A percentile compares a stretch with the other conserved stretches of the same genome.
phyloP scores from a whole-genome alignment of 352 stramenopile genomes.

The Pilasporangium apinafurcum region DNA sequence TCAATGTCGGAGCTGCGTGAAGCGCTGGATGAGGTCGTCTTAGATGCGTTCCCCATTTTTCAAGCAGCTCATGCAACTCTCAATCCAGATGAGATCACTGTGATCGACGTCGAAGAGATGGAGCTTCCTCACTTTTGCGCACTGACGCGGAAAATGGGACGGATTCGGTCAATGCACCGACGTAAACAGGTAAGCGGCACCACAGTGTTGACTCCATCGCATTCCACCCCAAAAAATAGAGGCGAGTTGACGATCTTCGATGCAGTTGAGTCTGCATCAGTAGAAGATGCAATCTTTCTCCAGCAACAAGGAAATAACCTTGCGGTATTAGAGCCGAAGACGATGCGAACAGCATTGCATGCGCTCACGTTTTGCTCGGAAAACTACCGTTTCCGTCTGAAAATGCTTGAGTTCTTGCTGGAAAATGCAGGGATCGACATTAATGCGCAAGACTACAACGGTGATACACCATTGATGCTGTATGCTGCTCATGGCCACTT shows the following conservation, averaged over 20 bases:
- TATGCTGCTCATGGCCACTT: constrained; percentile 45
- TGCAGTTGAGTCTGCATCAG: constrained; percentile 39
- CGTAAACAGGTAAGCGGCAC: constrained; percentile 22
- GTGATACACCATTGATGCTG: constrained; percentile 46
- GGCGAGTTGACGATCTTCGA: constrained; percentile 37
- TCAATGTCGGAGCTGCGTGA: constrained; percentile 15
- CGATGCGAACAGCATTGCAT: constrained; percentile 43
- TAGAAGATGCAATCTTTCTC: constrained; percentile 53
- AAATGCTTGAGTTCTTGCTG: constrained; percentile 54
- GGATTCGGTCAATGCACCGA: constrained; percentile 36
- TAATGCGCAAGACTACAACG: constrained; percentile 27
- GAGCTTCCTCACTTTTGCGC: constrained; percentile 34
- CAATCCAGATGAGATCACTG: constrained; percentile 2
- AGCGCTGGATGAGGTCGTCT: constrained; percentile 22
- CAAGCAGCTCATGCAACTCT: constrained; percentile 7
- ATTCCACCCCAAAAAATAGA: neutral
- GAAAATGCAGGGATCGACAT: constrained; percentile 22
- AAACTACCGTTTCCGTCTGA: constrained; percentile 25
- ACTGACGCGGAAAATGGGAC: constrained; percentile 34
- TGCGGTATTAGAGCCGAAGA: constrained; percentile 23
- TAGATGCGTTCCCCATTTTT: constrained; percentile 27
- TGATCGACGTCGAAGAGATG: constrained; percentile 46
- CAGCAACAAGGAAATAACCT: constrained; percentile 35
- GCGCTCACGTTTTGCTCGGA: constrained; percentile 52
- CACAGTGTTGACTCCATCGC: no score